Base-by-base conservation (phyloP, 2,329 filamentous ascomycete genomes). In the Zymoseptoria passerinii region DNA sequence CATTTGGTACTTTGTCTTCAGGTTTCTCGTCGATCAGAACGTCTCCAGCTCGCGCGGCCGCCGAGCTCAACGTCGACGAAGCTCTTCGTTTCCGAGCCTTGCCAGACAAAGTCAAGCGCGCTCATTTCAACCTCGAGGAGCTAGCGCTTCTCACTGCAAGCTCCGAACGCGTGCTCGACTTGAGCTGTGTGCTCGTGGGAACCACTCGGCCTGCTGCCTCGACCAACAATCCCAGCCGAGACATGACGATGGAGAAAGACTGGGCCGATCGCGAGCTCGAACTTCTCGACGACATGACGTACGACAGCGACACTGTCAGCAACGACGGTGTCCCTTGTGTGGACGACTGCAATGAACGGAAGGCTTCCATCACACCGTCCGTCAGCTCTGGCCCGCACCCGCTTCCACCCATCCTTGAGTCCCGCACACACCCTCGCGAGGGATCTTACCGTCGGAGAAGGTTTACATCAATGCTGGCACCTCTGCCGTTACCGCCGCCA, bases 111-210 rank as follows among this genome's bases (percentile, higher is more conserved):
- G 80, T 90, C 63, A 85, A 84, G 68, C 82, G 83, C 63, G 83
- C 82, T 63, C 83, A 88, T 61, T 87, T 91, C 71, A 86, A 85
- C 23, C 79, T 77, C 53, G 86, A 91, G 72, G 89, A 94, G 73
- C 87, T 87, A 65, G 75, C 81, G 50, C 73, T 84, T 58, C 77
- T 87, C 57, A 81, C 81, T 48, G 77, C 77, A 57, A 78, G 80
- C 55, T 77, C 79, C 54, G 76, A 81, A 64, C 79, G 66, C 20
- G 65, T 63, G 13, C 61, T 72, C n/a, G 59, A 60, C 8, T 60
- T 35, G 20, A n/a, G 35, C n/a, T 44, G 35, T 23, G 28, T 7
- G 48, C 8, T 28, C 3, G 23, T 16, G 9, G 49, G 13, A 27
- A 23, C 19, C 53, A 55, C 20, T 50, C 44, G 5, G 48, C 29